Percentiles rank a stretch among this genome's conserved stretches.
Evolutionary conservation across 495 filamentous ascomycete species (phyloP).

Genomic region (Rusavskia elegans): DNA sequence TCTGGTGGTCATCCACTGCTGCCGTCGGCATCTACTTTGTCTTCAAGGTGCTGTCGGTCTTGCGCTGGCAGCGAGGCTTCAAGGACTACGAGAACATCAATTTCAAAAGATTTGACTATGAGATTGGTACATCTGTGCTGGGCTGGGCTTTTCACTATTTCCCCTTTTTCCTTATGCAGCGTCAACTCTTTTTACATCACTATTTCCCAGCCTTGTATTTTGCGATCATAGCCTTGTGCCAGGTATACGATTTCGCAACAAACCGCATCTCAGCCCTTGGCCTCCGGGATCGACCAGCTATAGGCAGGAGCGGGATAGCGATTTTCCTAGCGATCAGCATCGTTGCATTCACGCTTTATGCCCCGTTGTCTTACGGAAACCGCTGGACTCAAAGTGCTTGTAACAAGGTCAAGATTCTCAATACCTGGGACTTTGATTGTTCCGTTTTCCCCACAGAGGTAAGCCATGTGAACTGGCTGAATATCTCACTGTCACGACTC

Average conservation of each 20-base stretch:
- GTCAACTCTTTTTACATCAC: slow-evolving; percentile 94
- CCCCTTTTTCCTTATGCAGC: slow-evolving; percentile 95
- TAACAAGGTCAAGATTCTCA: slow-evolving; percentile 70
- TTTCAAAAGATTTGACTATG: slow-evolving; percentile 96
- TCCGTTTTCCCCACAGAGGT: slow-evolving; percentile 78
- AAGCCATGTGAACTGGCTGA: slow-evolving; percentile 28
- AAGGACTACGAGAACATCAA: slow-evolving; percentile 63
- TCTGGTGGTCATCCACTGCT: slow-evolving; percentile 86
- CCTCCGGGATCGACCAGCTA: slow-evolving; percentile 49
- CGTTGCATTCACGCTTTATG: slow-evolving; percentile 66
- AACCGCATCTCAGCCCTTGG: slow-evolving; percentile 50
- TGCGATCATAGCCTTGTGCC: slow-evolving; percentile 73
- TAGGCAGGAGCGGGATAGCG: slow-evolving; percentile 55
- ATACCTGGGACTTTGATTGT: slow-evolving; percentile 93
- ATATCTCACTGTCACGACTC: too few relatives aligned
- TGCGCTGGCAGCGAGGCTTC: slow-evolving; percentile 88
- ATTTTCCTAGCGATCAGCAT: slow-evolving; percentile 56
- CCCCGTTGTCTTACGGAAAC: slow-evolving; percentile 85
- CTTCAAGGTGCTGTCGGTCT: slow-evolving; percentile 76
- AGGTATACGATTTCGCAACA: slow-evolving; percentile 71
- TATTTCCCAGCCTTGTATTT: slow-evolving; percentile 96
- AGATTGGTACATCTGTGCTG: slow-evolving; percentile 76
- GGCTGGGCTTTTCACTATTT: slow-evolving; percentile 96
- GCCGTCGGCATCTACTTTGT: slow-evolving; percentile 60
- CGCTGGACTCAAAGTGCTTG: slow-evolving; percentile 82